These are phyloP conservation scores for Leccinum imitatum DNA, from an alignment of 768 basidiomycete genomes.

Conservation along the genomic window DNA sequence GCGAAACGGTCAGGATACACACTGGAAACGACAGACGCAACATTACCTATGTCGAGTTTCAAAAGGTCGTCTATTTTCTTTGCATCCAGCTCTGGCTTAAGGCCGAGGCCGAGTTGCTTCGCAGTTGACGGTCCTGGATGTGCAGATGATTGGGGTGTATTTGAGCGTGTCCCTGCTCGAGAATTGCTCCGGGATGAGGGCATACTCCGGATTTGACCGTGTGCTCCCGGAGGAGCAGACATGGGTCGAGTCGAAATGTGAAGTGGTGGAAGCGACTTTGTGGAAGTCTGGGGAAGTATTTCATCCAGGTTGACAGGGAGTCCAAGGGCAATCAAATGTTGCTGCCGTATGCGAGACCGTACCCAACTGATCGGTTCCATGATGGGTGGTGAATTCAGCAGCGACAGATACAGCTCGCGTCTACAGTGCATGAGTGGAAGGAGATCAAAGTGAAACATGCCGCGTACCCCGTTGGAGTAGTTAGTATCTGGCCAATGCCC, in stretches of 20 bases:
- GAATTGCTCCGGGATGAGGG: conserved; percentile 42
- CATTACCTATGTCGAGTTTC: conserved; percentile 62
- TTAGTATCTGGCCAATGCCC: conserved; percentile 77
- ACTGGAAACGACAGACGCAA: neutral
- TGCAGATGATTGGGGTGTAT: conserved; percentile 44
- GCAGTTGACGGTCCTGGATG: conserved; percentile 31
- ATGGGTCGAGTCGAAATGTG: conserved; percentile 81
- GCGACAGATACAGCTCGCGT: conserved; percentile 72
- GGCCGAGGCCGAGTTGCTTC: conserved; percentile 59
- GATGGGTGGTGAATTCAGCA: conserved; percentile 70
- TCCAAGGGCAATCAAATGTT: conserved; percentile 88
- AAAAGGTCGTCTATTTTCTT: conserved; percentile 66
- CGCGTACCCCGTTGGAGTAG: conserved; percentile 69
- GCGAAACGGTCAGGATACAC: conserved; percentile 9
- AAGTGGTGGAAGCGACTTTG: conserved; percentile 71
- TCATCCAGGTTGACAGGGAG: conserved; percentile 96
- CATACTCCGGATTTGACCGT: conserved; percentile 30
- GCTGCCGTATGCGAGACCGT: conserved; percentile 84
- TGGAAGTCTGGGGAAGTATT: conserved; percentile 66
- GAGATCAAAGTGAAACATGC: conserved; percentile 17
- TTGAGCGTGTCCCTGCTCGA: conserved; percentile 50
- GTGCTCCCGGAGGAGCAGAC: conserved; percentile 73
- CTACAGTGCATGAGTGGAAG: conserved; percentile 40
- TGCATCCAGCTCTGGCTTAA: conserved; percentile 72
- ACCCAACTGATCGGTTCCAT: conserved; percentile 93